Percentiles rank a stretch among this genome's conserved stretches.
Evolutionary conservation across 257 asterid species (phyloP).

Genomic region (Solanum virginianum): DNA sequence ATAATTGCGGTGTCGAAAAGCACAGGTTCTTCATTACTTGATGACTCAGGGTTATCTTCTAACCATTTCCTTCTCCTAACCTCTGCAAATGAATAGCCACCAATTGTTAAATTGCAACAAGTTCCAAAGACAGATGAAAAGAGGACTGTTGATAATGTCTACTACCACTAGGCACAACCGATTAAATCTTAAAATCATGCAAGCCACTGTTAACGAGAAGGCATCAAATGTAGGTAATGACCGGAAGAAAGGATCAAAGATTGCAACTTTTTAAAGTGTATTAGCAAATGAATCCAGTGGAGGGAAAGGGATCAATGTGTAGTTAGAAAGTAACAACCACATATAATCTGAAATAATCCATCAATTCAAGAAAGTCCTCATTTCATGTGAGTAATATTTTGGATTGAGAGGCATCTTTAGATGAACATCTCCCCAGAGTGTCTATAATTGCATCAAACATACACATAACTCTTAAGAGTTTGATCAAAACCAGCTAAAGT

Average conservation of each 20-base stretch:
- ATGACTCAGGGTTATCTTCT: slow-evolving; percentile 67
- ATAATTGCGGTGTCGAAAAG: slow-evolving; percentile 71
- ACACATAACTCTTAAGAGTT: not conserved
- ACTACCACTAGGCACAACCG: not conserved
- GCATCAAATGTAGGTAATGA: not conserved
- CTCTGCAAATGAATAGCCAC: slow-evolving; percentile 33
- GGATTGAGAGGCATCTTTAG: not conserved
- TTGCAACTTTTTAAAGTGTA: not conserved
- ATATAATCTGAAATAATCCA: not conserved
- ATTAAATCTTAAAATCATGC: not conserved
- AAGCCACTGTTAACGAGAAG: not conserved
- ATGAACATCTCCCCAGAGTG: not conserved
- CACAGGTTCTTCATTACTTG: slow-evolving; percentile 67
- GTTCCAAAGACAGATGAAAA: not conserved
- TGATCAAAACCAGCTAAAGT: not conserved
- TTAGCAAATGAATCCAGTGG: not conserved
- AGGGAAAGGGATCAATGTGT: not conserved
- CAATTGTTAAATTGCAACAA: not conserved
- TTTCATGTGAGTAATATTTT: not conserved
- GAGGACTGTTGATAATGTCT: not conserved
- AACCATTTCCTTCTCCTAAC: slow-evolving; percentile 94
- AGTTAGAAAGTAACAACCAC: not conserved
- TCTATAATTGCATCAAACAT: not conserved
- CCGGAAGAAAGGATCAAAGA: not conserved
- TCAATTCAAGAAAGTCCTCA: not conserved